These are phyloP conservation scores for Acanthamoeba sp. DNA, from an alignment of 208 protist genomes.

Conservation along the genomic window DNA sequence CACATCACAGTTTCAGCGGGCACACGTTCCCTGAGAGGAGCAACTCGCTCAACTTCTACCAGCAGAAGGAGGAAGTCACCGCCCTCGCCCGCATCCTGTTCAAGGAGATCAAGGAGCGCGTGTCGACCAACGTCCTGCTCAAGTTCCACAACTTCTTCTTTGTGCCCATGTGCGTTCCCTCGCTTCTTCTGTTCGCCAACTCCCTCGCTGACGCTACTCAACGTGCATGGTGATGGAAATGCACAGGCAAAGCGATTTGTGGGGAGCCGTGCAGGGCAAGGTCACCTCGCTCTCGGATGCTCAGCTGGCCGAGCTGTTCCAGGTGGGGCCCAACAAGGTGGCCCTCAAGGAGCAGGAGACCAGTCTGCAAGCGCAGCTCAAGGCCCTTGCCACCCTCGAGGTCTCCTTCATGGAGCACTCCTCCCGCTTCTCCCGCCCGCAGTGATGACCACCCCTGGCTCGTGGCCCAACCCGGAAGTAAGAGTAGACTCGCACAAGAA, in stretches of 20 bases:
- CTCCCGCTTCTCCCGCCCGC: conserved; percentile 39
- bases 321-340: conserved; percentile 57
- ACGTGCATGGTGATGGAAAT: not conserved
- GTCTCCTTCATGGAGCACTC: conserved; percentile 1
- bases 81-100: conserved; percentile 32
- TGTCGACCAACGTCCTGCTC: conserved; percentile 50
- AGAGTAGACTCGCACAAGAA: too few species aligned
- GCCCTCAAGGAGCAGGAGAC: conserved; percentile 17
- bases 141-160: conserved; percentile 74
- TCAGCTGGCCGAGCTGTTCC: conserved; percentile 54
- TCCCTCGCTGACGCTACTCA: too few species aligned
- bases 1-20: conserved; percentile 44
- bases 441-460: too few species aligned
- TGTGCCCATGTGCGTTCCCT: conserved; percentile 45
- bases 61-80: conserved; percentile 58
- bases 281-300: conserved; percentile 31
- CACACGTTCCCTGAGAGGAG: conserved; percentile 62
- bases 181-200: not conserved
- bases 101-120: conserved; percentile 19
- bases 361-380: conserved; percentile 3
- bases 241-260: conserved; percentile 56
- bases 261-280: conserved; percentile 62
- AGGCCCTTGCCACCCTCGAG: not conserved
- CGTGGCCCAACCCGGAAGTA: too few species aligned
- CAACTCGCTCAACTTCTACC: not conserved